These are phyloP conservation scores for Tephrocybe rancida DNA, from an alignment of 768 basidiomycete species.

Conservation along the genomic window DNA sequence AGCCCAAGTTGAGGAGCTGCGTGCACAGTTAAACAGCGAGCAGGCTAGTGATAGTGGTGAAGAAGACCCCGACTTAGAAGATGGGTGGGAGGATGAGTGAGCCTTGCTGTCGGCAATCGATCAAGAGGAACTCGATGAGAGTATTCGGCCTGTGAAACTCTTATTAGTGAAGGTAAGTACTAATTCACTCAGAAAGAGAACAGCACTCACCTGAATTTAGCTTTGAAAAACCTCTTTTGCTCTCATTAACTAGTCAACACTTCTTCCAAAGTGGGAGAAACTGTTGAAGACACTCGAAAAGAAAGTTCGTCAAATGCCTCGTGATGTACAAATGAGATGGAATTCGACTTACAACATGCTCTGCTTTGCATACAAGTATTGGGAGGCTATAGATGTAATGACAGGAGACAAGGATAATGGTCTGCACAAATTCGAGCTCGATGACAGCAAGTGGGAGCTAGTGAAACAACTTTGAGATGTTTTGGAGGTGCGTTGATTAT, in stretches of 20 bases:
- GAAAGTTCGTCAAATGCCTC: slow-evolving; percentile 19
- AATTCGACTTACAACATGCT: slow-evolving; percentile 35
- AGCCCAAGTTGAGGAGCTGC: slow-evolving; percentile 11
- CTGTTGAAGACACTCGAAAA: slow-evolving; percentile 11
- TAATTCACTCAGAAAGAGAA: background rate
- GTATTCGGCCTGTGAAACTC: slow-evolving; percentile 22
- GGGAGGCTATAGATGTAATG: slow-evolving; percentile 22
- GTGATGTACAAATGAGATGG: slow-evolving; percentile 34
- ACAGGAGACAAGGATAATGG: slow-evolving; percentile 17
- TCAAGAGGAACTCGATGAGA: slow-evolving; percentile 13
- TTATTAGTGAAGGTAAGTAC: slow-evolving; percentile 35
- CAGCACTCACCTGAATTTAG: background rate
- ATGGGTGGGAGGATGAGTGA: slow-evolving; percentile 27
- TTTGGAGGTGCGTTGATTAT: slow-evolving; percentile 29
- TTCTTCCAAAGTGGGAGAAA: slow-evolving; percentile 10
- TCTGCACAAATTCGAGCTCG: slow-evolving; percentile 20
- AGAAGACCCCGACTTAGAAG: slow-evolving; percentile 17
- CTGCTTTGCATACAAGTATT: slow-evolving; percentile 25
- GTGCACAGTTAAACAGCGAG: slow-evolving; percentile 7
- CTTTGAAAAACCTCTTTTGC: slow-evolving; percentile 5
- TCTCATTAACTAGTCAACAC: slow-evolving; percentile 8
- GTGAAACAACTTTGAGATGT: slow-evolving; percentile 25
- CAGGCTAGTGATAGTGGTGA: slow-evolving; percentile 14
- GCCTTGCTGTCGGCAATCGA: slow-evolving; percentile 9
- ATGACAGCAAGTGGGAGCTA: slow-evolving; percentile 27